A percentile compares a stretch with the other conserved stretches of the same genome.
Evolutionary conservation across 345 rosid genomes (phyloP).

Genomic region (Cardamine resedifolia): DNA sequence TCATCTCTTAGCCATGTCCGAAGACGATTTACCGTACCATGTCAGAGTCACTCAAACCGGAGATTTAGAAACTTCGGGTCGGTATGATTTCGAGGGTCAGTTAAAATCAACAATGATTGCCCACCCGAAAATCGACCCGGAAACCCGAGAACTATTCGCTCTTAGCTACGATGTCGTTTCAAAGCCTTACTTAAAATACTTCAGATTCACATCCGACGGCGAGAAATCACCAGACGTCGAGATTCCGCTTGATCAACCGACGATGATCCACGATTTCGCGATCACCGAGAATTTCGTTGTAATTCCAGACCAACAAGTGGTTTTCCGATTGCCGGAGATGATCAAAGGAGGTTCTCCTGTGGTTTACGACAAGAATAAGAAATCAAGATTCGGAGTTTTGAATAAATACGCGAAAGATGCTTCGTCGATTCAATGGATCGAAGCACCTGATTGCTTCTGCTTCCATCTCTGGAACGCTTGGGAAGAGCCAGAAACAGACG

Average conservation of each 20-base stretch:
- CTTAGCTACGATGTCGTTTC: constrained; percentile 75
- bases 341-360: constrained; percentile 82
- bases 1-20: constrained; percentile 83
- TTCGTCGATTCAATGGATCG: constrained; percentile 54
- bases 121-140: constrained; percentile 84
- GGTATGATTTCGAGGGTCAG: constrained; percentile 62
- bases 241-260: constrained; percentile 62
- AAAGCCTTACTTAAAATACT: constrained; percentile 72
- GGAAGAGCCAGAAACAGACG: constrained; percentile 82
- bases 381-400: constrained; percentile 67
- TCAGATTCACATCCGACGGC: constrained; percentile 53
- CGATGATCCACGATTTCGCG: constrained; percentile 88
- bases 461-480: constrained; percentile 94
- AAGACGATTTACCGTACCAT: constrained; percentile 86
- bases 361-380: constrained; percentile 64
- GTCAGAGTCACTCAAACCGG: constrained; percentile 61
- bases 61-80: constrained; percentile 62
- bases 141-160: constrained; percentile 58
- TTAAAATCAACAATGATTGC: constrained; percentile 74
- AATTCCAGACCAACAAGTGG: constrained; percentile 87
- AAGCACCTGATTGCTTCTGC: constrained; percentile 72
- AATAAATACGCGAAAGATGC: constrained; percentile 51
- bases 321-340: constrained; percentile 71
- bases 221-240: constrained; percentile 66
- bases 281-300: constrained; percentile 71